phyloP scores from a whole-genome alignment of 257 asterid genomes.

The Solanum appendiculatum region DNA sequence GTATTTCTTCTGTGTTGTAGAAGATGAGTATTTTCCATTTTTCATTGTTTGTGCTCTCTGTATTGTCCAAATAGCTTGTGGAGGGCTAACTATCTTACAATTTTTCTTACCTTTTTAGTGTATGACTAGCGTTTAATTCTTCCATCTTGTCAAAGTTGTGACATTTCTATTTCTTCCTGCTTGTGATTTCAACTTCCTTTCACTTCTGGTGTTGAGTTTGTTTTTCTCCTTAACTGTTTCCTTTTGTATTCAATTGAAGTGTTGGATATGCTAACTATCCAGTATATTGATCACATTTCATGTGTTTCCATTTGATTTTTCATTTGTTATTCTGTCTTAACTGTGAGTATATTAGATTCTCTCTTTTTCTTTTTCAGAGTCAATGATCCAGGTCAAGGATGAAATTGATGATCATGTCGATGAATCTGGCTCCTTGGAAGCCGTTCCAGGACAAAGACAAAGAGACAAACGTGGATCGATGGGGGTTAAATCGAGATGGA shows the following conservation, averaged over 20 bases:
- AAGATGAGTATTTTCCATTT: neutral
- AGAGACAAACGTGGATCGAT: slow-evolving; percentile 38
- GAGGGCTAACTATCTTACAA: neutral
- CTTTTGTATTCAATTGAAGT: neutral
- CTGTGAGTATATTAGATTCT: neutral
- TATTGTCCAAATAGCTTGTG: neutral
- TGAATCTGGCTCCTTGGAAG: slow-evolving; percentile 48
- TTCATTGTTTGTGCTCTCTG: neutral
- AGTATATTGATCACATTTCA: neutral
- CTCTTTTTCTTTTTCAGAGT: slow-evolving; percentile 15
- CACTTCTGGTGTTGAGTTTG: neutral
- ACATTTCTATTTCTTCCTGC: neutral
- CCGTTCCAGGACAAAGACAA: slow-evolving; percentile 22
- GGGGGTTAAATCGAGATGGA: slow-evolving; percentile 44
- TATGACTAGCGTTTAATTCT: neutral
- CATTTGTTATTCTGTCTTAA: neutral
- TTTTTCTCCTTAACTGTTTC: neutral
- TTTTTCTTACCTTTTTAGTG: neutral
- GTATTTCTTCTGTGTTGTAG: neutral
- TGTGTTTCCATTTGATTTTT: neutral
- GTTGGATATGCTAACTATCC: neutral
- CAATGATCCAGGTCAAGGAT: slow-evolving; percentile 24
- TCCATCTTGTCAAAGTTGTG: neutral
- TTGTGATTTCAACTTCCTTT: neutral
- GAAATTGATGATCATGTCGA: slow-evolving; percentile 41